Evolutionary conservation across 352 stramenopile species (phyloP), one percentile per base, ranked within the genome.

Genomic region (Phytophthora vignae): DNA sequence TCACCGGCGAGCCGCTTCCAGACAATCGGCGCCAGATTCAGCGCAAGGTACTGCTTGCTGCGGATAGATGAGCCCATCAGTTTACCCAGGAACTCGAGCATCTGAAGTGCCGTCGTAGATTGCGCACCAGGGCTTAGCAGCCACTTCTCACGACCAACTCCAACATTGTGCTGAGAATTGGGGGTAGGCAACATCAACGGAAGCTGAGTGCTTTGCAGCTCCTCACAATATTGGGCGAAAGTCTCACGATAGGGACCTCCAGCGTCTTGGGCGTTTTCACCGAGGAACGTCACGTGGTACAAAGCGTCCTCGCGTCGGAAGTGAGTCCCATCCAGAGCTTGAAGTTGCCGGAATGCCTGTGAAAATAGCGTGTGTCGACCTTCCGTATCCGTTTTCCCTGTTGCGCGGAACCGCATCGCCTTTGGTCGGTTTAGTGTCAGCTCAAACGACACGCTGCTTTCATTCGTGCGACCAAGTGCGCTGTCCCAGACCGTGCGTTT

Each of bases 11-110:
- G 71, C 33, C 83, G 73, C 70, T 98, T 98, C 95, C 95, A 98
- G 29, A 98, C 83, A 5, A 98, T 67, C 10, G 80, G 66, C 8
- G 93, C 88, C 36, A 98, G 64, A 33, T 95, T 89, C 27, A 98
- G 76, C 1, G 90, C 77, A n/a, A 98, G 76, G 46, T 95, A 97
- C 49, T 97, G 80, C 44, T 97, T 94, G 59, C 88, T 96, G 3
- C 94, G 91, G 33, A 98, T 84, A 5, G 77, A 81, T 17, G 91
- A 83, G 0, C 94, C 95, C 77, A 98, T 96, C 4, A 98, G 74
- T 65, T 98, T 98, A 8, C 95, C 95, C 10, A 98, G 73, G 57
- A 98, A 98, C 55, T 96, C 85, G 38, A 96, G 94, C 87, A 98
- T 97, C 31, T 90, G 84, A 19, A 90, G 71, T 17, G 83, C 57